These are phyloP conservation scores for Melanomma pulvis-pyrius DNA, from an alignment of 495 filamentous ascomycete species.

Conservation along the genomic window DNA sequence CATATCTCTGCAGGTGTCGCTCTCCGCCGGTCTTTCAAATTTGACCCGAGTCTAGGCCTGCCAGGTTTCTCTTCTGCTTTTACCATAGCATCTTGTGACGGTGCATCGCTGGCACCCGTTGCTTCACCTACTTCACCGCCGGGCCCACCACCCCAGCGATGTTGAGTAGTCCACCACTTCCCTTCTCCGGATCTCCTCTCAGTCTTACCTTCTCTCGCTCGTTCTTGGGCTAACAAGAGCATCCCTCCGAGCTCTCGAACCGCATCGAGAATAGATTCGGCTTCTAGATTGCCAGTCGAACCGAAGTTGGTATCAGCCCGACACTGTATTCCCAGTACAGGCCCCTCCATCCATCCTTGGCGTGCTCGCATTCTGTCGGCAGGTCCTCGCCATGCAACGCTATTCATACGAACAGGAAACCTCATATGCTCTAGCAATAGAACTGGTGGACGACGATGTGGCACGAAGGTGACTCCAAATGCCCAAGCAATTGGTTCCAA, in stretches of 20 bases:
- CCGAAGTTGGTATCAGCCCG: conserved; percentile 61
- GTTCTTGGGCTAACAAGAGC: conserved; percentile 79
- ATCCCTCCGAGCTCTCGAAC: conserved; percentile 73
- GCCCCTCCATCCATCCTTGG: conserved; percentile 74
- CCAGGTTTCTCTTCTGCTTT: conserved; percentile 38
- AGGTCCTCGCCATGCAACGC: conserved; percentile 68
- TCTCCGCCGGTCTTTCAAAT: conserved; percentile 22
- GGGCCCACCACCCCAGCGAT: conserved; percentile 70
- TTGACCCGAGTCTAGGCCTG: conserved; percentile 8
- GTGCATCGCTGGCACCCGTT: conserved; percentile 50
- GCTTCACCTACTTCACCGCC: conserved; percentile 47
- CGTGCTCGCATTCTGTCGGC: conserved; percentile 69
- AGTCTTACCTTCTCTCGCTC: conserved; percentile 66
- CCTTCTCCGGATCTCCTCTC: conserved; percentile 70
- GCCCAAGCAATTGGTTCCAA: conserved; percentile 79
- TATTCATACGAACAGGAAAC: conserved; percentile 56
- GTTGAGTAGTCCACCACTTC: conserved; percentile 76
- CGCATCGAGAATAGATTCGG: conserved; percentile 47
- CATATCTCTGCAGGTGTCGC: conserved; percentile 41
- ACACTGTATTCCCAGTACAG: conserved; percentile 62
- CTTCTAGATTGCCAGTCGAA: conserved; percentile 41
- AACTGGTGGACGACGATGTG: conserved; percentile 42
- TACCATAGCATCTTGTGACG: conserved; percentile 27
- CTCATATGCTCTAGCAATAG: conserved; percentile 50
- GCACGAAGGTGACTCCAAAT: conserved; percentile 71